Percentiles rank a stretch among this genome's conserved stretches.
Evolutionary conservation across 306 rosid genomes (phyloP).

Genomic region (Malus domestica): DNA sequence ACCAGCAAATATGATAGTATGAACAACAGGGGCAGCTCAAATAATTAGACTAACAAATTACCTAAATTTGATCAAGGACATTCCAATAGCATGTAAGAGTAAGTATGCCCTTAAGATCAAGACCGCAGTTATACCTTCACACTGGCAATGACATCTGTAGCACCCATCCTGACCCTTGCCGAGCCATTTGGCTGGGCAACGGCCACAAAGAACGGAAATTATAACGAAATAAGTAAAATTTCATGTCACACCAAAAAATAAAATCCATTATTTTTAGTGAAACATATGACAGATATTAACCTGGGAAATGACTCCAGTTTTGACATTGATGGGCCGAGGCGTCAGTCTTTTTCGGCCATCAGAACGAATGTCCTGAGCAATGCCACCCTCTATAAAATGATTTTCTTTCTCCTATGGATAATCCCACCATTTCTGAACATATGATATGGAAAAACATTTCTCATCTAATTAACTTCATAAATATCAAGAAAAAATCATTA

Average conservation of each 20-base stretch:
- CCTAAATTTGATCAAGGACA: neutral
- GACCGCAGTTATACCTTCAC: slow-evolving; percentile 55
- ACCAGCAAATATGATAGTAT: neutral
- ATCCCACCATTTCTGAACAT: slow-evolving; percentile 49
- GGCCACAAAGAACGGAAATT: slow-evolving; percentile 1
- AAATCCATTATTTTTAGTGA: neutral
- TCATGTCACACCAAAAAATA: neutral
- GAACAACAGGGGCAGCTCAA: neutral
- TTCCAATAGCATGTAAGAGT: neutral
- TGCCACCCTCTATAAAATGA: slow-evolving; percentile 70
- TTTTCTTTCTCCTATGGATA: slow-evolving; percentile 54
- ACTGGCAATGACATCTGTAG: slow-evolving; percentile 73
- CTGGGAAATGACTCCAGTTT: slow-evolving; percentile 81
- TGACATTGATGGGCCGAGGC: slow-evolving; percentile 55
- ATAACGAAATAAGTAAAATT: neutral
- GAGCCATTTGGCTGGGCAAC: slow-evolving; percentile 76
- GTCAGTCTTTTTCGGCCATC: slow-evolving; percentile 66
- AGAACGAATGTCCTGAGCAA: slow-evolving; percentile 80
- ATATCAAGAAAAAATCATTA: neutral
- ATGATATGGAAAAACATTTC: neutral
- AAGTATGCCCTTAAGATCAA: neutral
- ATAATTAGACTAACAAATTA: neutral
- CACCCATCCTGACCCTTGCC: slow-evolving; percentile 73
- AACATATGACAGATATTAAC: slow-evolving; percentile 9
- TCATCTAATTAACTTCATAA: neutral